Conservation (phyloP, 2,329 filamentous ascomycete genomes). For the Hortaea sp. region DNA sequence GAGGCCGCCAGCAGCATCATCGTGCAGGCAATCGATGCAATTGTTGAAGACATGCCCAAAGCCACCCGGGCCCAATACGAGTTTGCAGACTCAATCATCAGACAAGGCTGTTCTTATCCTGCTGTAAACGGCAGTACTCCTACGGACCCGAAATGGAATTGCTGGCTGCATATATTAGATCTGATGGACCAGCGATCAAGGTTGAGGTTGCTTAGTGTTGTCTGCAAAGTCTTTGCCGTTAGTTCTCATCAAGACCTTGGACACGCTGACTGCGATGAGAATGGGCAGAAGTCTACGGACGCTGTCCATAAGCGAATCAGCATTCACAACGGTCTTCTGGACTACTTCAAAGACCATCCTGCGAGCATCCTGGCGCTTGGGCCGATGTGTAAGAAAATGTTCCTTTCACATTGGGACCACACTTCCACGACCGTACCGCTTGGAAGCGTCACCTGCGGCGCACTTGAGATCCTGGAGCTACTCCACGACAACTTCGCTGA, state of each 20-base stretch:
- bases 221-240: not conserved
- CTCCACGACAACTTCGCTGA: not conserved
- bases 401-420: slow-evolving; percentile 2
- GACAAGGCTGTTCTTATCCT: not conserved
- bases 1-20: not conserved
- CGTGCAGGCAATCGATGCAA: not conserved
- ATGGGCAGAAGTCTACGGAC: no score
- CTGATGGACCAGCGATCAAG: not conserved
- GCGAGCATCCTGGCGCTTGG: not conserved
- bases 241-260: not conserved
- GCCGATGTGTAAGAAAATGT: not conserved
- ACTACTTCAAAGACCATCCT: no score
- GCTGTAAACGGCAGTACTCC: not conserved
- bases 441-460: not conserved
- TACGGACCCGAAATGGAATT: not conserved
- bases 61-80: not conserved
- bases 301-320: no score
- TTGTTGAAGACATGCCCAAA: not conserved
- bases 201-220: not conserved
- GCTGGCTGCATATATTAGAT: slow-evolving; percentile 1
- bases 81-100: not conserved
- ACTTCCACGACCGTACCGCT: not conserved
- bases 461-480: not conserved
- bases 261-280: no score
- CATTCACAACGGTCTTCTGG: no score